Conservation (phyloP, 83 land plant species). For the Diphasiastrum complanatum region DNA sequence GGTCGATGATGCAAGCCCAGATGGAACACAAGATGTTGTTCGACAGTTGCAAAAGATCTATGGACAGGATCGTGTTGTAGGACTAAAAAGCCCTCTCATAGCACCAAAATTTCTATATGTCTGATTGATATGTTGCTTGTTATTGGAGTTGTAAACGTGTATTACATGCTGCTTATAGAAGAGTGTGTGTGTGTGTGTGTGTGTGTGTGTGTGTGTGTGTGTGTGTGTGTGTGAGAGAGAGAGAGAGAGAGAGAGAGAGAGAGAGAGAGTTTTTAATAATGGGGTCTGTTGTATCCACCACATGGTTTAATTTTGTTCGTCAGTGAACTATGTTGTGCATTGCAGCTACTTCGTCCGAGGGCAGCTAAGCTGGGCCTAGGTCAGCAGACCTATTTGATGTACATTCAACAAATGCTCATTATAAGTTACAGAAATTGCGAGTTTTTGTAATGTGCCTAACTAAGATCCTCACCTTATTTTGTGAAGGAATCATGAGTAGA, state of each 20-base stretch:
- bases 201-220: too few relatives aligned
- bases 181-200: too few relatives aligned
- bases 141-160: not conserved
- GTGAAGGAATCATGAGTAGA: too few relatives aligned
- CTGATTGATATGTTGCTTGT: not conserved
- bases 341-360: slow-evolving; percentile 80
- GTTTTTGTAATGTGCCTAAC: too few relatives aligned
- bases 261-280: too few relatives aligned
- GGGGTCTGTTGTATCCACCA: not conserved
- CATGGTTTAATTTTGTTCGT: slow-evolving; percentile 8
- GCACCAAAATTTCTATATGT: not conserved
- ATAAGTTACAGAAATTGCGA: too few relatives aligned
- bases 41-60: slow-evolving; percentile 69
- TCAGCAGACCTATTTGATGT: too few relatives aligned
- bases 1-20: slow-evolving; percentile 96
- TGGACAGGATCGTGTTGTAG: slow-evolving; percentile 85
- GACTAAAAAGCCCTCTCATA: slow-evolving; percentile 1
- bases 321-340: not conserved
- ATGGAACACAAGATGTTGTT: slow-evolving; percentile 92
- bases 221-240: too few relatives aligned
- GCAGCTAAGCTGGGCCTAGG: slow-evolving; percentile 93
- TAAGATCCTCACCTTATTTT: too few relatives aligned
- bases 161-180: too few relatives aligned
- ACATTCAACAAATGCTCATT: too few relatives aligned
- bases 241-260: too few relatives aligned